These are phyloP conservation scores for Xylaria acuta DNA, from an alignment of 495 filamentous ascomycete species.

Conservation along the genomic window DNA sequence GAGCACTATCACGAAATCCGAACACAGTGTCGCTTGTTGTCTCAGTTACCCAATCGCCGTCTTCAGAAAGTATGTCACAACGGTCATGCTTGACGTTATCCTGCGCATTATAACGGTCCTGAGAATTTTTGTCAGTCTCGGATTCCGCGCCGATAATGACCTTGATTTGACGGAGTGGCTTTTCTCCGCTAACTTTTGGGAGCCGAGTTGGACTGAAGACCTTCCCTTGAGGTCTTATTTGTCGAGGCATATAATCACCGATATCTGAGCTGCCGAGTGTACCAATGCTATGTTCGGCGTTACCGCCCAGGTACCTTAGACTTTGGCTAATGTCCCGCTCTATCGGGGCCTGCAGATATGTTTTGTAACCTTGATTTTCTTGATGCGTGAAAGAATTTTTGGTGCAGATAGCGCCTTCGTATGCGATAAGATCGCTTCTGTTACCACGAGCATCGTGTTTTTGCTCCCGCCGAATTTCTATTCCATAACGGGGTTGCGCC, in stretches of 20 bases:
- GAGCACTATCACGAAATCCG: conserved; percentile 9
- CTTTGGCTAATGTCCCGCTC: conserved; percentile 34
- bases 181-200: background rate
- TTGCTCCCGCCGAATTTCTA: background rate
- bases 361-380: conserved; percentile 16
- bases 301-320: conserved; percentile 25
- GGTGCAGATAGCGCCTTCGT: conserved; percentile 3
- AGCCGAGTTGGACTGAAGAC: conserved; percentile 5
- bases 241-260: background rate
- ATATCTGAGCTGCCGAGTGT: background rate
- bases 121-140: background rate
- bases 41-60: conserved; percentile 37
- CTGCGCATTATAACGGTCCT: background rate
- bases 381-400: conserved; percentile 14
- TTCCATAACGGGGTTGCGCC: background rate
- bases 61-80: conserved; percentile 18
- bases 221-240: background rate
- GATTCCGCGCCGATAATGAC: conserved; percentile 10
- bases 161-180: conserved; percentile 5
- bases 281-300: background rate
- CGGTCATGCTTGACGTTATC: background rate
- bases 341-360: conserved; percentile 15
- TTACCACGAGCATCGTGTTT: conserved; percentile 28
- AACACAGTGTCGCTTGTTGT: conserved; percentile 37
- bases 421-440: conserved; percentile 14